A percentile compares a stretch with the other conserved stretches of the same genome.
These are phyloP conservation scores for Sporothrix schenckii DNA, from an alignment of 2,329 filamentous ascomycete species.

Conservation along the genomic window DNA sequence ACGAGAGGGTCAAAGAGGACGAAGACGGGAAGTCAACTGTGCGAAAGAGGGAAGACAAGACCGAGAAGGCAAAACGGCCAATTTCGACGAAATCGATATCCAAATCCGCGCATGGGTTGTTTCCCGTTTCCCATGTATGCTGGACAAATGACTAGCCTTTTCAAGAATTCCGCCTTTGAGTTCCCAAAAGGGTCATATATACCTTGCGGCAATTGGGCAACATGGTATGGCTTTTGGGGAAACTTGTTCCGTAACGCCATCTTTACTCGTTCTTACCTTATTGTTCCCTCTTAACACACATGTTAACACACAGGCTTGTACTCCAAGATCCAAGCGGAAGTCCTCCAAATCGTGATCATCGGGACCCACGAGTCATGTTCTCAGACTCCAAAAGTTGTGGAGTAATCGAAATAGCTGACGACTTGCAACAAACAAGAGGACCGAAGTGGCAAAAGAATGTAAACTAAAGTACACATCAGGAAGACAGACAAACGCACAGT, in stretches of 20 bases:
- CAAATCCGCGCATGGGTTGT: too few relatives aligned
- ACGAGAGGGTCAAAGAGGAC: not conserved
- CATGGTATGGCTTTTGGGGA: too few relatives aligned
- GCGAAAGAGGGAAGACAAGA: not conserved
- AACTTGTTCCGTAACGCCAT: too few relatives aligned
- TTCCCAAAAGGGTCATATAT: not conserved
- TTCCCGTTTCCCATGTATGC: too few relatives aligned
- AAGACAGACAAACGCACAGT: not conserved
- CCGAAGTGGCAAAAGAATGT: conserved; percentile 4
- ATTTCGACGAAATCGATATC: too few relatives aligned
- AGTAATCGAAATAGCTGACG: not conserved
- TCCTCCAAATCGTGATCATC: conserved; percentile 5
- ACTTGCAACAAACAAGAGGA: not conserved
- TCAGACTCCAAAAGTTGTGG: too few relatives aligned
- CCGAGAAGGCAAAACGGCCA: too few relatives aligned
- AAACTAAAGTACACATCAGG: not conserved
- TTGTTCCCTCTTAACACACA: not conserved
- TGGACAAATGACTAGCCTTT: too few relatives aligned
- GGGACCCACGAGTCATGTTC: conserved; percentile 6
- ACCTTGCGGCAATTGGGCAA: not conserved
- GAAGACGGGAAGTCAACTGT: not conserved
- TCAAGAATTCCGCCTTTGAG: too few relatives aligned
- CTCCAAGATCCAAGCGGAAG: not conserved
- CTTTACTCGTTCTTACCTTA: too few relatives aligned
- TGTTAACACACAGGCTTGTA: not conserved